Conservation (phyloP, 805 yeast species). For the Kuraishia piskuri region DNA sequence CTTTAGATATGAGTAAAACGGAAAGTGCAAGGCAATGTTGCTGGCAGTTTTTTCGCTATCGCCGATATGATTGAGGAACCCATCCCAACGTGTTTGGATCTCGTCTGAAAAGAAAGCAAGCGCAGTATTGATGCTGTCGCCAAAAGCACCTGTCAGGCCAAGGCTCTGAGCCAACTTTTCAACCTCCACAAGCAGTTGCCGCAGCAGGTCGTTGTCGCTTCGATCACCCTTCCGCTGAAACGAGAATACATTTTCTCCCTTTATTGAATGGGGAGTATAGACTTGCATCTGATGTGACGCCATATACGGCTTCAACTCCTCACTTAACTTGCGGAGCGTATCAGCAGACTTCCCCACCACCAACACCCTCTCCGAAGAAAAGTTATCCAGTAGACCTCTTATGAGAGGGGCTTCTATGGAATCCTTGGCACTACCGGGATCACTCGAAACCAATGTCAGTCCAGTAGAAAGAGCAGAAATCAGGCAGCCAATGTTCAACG, state of each 20-base stretch:
- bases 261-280: neutral
- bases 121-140: conserved; percentile 29
- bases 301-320: neutral
- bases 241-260: neutral
- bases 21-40: neutral
- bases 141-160: conserved; percentile 25
- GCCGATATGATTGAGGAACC: conserved; percentile 15
- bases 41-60: neutral
- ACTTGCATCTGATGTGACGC: no score
- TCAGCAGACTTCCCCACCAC: conserved; percentile 10
- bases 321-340: neutral
- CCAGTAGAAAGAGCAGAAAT: conserved; percentile 13
- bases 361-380: conserved; percentile 18
- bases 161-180: conserved; percentile 20
- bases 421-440: conserved; percentile 23
- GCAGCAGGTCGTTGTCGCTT: no score
- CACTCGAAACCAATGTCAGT: conserved; percentile 12
- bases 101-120: conserved; percentile 19
- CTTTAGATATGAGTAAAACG: neutral
- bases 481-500: conserved; percentile 18
- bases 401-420: conserved; percentile 17
- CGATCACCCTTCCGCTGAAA: no score
- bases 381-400: conserved; percentile 11
- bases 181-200: conserved; percentile 16
- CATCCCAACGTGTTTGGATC: conserved; percentile 13